Evolutionary conservation across 768 basidiomycete genomes (phyloP), one percentile per base, ranked within the genome.

Genomic region (Obba rivulosa): DNA sequence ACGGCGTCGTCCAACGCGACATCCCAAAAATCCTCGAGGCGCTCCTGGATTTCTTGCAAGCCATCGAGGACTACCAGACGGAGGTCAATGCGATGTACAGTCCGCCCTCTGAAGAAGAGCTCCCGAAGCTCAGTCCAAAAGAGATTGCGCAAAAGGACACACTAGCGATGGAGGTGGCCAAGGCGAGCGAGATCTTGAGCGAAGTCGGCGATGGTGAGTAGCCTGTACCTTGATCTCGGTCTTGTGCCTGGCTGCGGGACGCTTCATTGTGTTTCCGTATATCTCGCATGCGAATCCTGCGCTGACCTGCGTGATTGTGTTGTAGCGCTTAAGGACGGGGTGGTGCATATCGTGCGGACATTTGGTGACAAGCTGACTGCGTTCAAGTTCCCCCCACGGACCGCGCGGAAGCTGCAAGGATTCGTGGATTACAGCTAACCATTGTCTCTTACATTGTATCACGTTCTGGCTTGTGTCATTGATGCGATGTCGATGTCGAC

Each of bases 1-100:
- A 84, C 59, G 91, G 91, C 18, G 78, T 83, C 28, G 87, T 92
- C 11, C 92, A 93, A 62, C 74, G 86, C 10, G 92, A 93, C 60
- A 87, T 91, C 17, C 85, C 90, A 0, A 81, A 79, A 50, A 80
- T 91, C 23, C 63, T 94, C 2, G 91, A 94, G 62, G 85, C 85
- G 0, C 69, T 92, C 54, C 61, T 86, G 11, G 75, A 76, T 0
- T 86, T 84, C 68, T 72, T 90, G 17, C 61, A 64, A 1, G 85
- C 79, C 1, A 64, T 91, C 17, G 89, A 92, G 55, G 74, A 75
- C 24, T 83, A 83, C 49, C 77, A 80, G 47, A 61, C 56, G 1
- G 79, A 84, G 56, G 62, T 90, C 23, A 66, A 65, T 46, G 65
- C 69, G 3, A 55, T 66, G 18, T 68, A 71, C 52, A 64, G 67